Evolutionary conservation across 805 yeast genomes (phyloP), one percentile per base, ranked within the genome.

Genomic region (Babjeviella inositovora): DNA sequence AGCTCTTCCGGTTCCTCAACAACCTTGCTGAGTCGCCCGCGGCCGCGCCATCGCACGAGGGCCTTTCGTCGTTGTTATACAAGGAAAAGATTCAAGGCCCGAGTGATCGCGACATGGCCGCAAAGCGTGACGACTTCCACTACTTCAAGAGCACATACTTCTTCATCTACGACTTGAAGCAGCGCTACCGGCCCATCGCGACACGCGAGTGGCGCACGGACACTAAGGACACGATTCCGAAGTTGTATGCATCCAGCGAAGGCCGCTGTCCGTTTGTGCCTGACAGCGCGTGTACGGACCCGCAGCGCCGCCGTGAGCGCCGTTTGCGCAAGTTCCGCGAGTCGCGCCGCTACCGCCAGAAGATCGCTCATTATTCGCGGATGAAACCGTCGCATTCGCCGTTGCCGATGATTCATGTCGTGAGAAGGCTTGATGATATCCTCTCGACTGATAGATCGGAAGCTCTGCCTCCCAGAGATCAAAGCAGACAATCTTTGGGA

Each of bases 81-180:
- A 84, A 81, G 39, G 98, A 90, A 41, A 80, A 80, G 38, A 48
- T 80, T 8, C 71, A 68, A 42, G 96, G 95, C 8, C 77, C 93
- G 1, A 64, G 75, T 17, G 96, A 85, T 44, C 65, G 93, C 33
- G 95, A 85, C 43, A 90, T 92, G 8, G 63, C 59, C 31, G 90
- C 92, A 2, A 70, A 63, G 33, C 57, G 94, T 27, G 93, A 80
- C 35, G 95, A 87, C 41, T 65, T 76, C 37, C 72, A 74, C 39
- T 79, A 79, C 43, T 80, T 90, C 45, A 71, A 70, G 23, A 70
- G 73, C 18, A 68, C 73, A 5, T 82, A 72, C 45, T 52, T 82
- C 14, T 71, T 75, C 32, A 73, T 82, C 18, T 87, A 75, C 49
- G 98, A 90, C 39, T 54, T 77, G 13, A 62, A 71, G 31, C 85